Conservation (phyloP, 1,284 basidiomycete genomes). For the Cryptococcus sp. region DNA sequence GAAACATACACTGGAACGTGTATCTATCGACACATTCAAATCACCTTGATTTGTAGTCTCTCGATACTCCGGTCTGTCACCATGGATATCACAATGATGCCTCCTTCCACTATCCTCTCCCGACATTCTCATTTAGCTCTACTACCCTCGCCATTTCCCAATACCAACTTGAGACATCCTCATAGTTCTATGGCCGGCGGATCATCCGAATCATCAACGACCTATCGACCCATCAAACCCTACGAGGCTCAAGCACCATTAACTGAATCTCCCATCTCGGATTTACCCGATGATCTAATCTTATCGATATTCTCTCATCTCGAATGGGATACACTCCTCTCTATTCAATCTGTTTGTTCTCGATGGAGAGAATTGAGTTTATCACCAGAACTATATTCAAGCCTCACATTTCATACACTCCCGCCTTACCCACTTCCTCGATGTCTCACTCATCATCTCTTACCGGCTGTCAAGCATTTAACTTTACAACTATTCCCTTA, state of each 20-base stretch:
- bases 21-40: too few relatives aligned
- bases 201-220: neutral
- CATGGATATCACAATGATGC: conserved; percentile 26
- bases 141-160: conserved; percentile 8
- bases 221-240: neutral
- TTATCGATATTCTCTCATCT: conserved; percentile 23
- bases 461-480: conserved; percentile 23
- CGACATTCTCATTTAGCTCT: conserved; percentile 23
- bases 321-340: conserved; percentile 18
- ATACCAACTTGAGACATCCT: neutral
- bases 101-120: conserved; percentile 21
- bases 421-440: conserved; percentile 13
- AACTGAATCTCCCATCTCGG: conserved; percentile 15
- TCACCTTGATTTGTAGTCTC: too few relatives aligned
- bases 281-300: conserved; percentile 29
- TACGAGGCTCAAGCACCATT: conserved; percentile 11
- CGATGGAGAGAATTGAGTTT: conserved; percentile 14
- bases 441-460: conserved; percentile 8
- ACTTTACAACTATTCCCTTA: conserved; percentile 23
- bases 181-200: neutral
- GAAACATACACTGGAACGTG: too few relatives aligned
- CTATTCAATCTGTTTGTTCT: conserved; percentile 11
- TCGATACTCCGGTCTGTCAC: neutral
- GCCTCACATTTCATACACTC: conserved; percentile 15
- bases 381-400: conserved; percentile 19